phyloP scores from a whole-genome alignment of 768 basidiomycete species.

The Inosperma sp. region DNA sequence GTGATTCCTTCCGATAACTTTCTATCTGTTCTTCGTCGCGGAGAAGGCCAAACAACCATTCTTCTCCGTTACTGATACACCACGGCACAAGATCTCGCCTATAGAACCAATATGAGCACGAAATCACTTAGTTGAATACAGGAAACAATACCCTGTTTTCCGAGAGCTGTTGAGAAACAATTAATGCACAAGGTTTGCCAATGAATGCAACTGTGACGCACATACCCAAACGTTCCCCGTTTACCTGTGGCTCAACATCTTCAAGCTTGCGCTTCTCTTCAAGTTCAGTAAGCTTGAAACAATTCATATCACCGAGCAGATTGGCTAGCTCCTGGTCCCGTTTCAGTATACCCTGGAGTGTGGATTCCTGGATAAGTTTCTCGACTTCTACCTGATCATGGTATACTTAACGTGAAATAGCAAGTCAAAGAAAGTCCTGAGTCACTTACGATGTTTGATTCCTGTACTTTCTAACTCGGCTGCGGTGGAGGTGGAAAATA shows the following conservation, averaged over 20 bases:
- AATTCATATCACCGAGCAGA: background rate
- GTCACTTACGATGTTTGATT: background rate
- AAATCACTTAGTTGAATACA: background rate
- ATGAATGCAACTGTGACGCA: background rate
- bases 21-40: background rate
- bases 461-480: background rate
- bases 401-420: background rate
- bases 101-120: background rate
- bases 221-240: background rate
- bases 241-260: background rate
- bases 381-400: background rate
- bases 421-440: background rate
- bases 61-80: background rate
- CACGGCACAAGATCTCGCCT: background rate
- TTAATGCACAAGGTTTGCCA: background rate
- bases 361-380: background rate
- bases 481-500: background rate
- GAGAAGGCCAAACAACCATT: background rate
- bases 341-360: background rate
- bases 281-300: background rate
- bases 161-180: background rate
- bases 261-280: background rate
- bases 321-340: background rate
- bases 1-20: background rate
- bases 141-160: background rate